Base-by-base conservation (phyloP, 2,329 filamentous ascomycete species). In the Alternaria viburni region DNA sequence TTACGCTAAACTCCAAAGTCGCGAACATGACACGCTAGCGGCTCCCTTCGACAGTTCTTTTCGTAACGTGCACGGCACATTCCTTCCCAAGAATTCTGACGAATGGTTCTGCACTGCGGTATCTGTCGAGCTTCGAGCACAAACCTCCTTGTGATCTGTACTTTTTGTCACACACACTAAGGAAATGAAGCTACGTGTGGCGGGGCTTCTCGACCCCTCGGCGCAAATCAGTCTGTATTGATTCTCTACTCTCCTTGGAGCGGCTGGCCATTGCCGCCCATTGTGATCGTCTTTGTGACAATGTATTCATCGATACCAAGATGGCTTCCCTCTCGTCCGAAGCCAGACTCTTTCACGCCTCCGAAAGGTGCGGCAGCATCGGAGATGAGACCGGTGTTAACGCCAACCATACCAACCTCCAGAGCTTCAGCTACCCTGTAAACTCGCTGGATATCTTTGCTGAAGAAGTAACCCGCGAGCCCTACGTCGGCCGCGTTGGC, bases 381-480 rank as follows among this genome's bases (percentile, higher is more conserved):
- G 4, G 80, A 82, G 54, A 85, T 84, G 59, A 85, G 54, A 1
- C 83, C 83, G 6, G 84, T 85, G 69, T 86, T 86, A 44, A 86
- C 79, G 59, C 92, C 93, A 1, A 96, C 88, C 93, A 96, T 96
- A 57, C 93, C 93, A 1, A 95, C 91, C 77, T 96, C 91, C 43
- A 96, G 82, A 15, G 86, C 86, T 73, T 90, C 88, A 1, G 88
- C 87, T 46, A 90, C 83, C 46, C 88, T 81, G 79, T 88, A 89
- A 60, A 85, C 83, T 26, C 88, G 81, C 69, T 86, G 84, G 6
- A 90, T 74, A 68, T 89, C 87, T 49, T 81, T 83, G 66, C 85
- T 93, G 85, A 93, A 98, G 84, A 99, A 97, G 83, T 98, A 98
- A 1, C 93, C 95, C 0, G 95, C 96, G 36, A 99, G 86, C 1